Evolutionary conservation across 192 early-diverging fungal species (phyloP), one percentile per base, ranked within the genome.

Genomic region (Obelidium mucronatum): DNA sequence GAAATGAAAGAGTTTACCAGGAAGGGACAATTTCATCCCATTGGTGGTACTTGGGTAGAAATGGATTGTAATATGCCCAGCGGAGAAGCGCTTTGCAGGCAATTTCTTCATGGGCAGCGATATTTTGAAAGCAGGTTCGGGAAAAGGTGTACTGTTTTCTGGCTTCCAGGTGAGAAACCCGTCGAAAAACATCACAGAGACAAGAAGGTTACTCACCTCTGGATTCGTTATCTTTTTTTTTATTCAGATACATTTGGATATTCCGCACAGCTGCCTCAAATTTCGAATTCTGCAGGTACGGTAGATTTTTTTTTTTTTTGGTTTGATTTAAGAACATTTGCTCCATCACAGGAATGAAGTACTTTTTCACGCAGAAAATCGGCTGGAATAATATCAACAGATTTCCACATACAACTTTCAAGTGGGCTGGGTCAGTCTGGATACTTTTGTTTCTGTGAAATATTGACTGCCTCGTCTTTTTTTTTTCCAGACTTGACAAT

Each of bases 351-450:
- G 80, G 75, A 22, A 55, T 94, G 63, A 82, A 95, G 80, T 99
- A 97, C 81, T 99, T 99, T 72, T 99, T 97, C 80, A 99, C 98
- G 2, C 98, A 98, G 80, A 99, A 99, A 80, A 83, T 99, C 51
- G 96, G 94, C 28, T 99, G 98, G 98, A 98, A 98, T 85, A 97
- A 95, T 79, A 95, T 99, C 79, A 99, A 99, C 86, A 94, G 58
- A 90, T 98, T 99, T 79, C 98, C 98, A 4, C 89, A 96, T 75
- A 97, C 98, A 0, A 96, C 97, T 3, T 99, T 99, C 83, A 87
- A 81, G 79, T 99, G 98, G 98, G 84, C 92, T 17, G 96, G 94
- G 35, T 78, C 61, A 48, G 60, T n/a, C n/a, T 33, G n/a, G 4
- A 59, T 8, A 59, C 24, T 59, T 37, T 79, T 28, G 33, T 52